A percentile compares a stretch with the other conserved stretches of the same genome.
These are phyloP conservation scores for Streptanthus diversifolius DNA, from an alignment of 345 rosid species.

Conservation along the genomic window DNA sequence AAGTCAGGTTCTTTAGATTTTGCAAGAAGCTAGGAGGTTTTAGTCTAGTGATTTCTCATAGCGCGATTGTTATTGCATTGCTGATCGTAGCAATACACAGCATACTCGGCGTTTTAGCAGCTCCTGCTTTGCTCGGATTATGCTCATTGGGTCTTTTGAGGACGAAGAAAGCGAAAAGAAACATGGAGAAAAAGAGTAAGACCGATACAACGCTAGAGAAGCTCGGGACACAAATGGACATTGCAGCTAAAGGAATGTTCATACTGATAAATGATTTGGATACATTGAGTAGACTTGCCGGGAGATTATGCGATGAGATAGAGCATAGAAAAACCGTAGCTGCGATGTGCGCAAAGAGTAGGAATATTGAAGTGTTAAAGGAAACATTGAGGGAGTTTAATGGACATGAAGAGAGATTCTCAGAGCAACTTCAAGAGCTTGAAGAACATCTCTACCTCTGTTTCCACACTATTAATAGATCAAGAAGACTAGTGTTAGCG, in stretches of 20 bases:
- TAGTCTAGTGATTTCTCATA: conserved; percentile 43
- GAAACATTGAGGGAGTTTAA: conserved; percentile 59
- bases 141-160: conserved; percentile 38
- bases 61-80: conserved; percentile 39
- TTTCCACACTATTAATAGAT: conserved; percentile 70
- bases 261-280: conserved; percentile 74
- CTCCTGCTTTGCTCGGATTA: conserved; percentile 50
- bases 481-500: conserved; percentile 57
- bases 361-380: conserved; percentile 49
- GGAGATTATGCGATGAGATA: conserved; percentile 60
- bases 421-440: conserved; percentile 73
- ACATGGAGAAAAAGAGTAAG: not conserved
- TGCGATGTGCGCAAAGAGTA: conserved; percentile 46
- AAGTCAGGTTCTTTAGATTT: conserved; percentile 39
- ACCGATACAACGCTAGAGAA: conserved; percentile 38
- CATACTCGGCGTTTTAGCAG: conserved; percentile 52
- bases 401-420: conserved; percentile 43
- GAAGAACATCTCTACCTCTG: conserved; percentile 67
- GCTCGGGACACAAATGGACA: conserved; percentile 54
- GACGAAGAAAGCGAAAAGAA: conserved; percentile 37
- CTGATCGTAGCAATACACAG: conserved; percentile 62
- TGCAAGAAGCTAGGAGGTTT: conserved; percentile 46
- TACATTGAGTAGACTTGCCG: conserved; percentile 55
- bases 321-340: conserved; percentile 61
- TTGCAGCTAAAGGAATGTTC: conserved; percentile 71